Percentiles rank a stretch among this genome's conserved stretches.
These are phyloP conservation scores for Cantharellus cinnabarinus DNA, from an alignment of 768 basidiomycete genomes.

Conservation along the genomic window DNA sequence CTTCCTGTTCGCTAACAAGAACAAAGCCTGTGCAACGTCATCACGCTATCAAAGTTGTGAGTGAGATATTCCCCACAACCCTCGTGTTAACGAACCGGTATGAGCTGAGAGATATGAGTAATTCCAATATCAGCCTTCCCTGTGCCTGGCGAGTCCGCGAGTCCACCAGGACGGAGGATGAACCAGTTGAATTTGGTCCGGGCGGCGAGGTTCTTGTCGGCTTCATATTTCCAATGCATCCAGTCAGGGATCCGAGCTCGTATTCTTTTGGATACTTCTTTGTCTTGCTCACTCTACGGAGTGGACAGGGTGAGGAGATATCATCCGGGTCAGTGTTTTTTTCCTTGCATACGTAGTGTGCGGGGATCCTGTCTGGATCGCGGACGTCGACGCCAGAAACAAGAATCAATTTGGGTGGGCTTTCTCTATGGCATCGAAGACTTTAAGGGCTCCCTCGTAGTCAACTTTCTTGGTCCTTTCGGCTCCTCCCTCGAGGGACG, in stretches of 20 bases:
- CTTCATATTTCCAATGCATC: constrained; percentile 24
- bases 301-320: not conserved
- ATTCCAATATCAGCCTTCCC: constrained; percentile 33
- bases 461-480: constrained; percentile 31
- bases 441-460: constrained; percentile 44
- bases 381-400: constrained; percentile 41
- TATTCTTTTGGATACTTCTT: constrained; percentile 21
- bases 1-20: constrained; percentile 22
- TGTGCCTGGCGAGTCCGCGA: constrained; percentile 30
- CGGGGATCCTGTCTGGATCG: constrained; percentile 29
- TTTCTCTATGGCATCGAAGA: constrained; percentile 45
- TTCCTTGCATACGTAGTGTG: constrained; percentile 27
- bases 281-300: constrained; percentile 27
- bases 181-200: constrained; percentile 43
- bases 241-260: constrained; percentile 26
- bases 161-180: constrained; percentile 38
- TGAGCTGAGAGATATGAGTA: constrained; percentile 27
- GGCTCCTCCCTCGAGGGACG: constrained; percentile 8
- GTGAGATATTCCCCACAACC: not conserved
- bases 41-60: constrained; percentile 23
- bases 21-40: constrained; percentile 33
- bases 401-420: constrained; percentile 31
- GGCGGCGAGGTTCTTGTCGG: constrained; percentile 22
- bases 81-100: constrained; percentile 24
- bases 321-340: not conserved